phyloP scores from a whole-genome alignment of 148 eudicot genomes.

The Nepenthes mirabilis region DNA sequence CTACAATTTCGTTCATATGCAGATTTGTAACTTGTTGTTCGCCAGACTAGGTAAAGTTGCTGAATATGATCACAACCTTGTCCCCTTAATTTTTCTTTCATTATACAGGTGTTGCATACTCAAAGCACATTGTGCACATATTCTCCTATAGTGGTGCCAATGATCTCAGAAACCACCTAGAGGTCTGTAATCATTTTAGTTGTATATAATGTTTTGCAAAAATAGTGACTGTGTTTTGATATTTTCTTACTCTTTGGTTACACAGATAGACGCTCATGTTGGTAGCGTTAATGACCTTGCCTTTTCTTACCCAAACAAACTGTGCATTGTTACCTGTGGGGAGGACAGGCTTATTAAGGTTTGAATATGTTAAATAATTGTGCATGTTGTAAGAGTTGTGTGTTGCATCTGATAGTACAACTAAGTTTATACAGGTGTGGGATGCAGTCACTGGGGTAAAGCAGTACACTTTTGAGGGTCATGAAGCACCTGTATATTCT shows the following conservation, averaged over 20 bases:
- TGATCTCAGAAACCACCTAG: conserved; percentile 70
- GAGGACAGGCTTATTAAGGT: conserved; percentile 93
- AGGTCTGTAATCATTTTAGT: conserved; percentile 35
- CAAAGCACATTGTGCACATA: conserved; percentile 81
- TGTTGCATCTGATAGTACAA: conserved; percentile 3
- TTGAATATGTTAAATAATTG: conserved; percentile 2
- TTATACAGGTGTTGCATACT: conserved; percentile 79
- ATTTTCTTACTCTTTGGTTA: conserved; percentile 1
- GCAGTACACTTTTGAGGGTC: conserved; percentile 66
- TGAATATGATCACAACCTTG: conserved; percentile 3
- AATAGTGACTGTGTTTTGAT: background rate
- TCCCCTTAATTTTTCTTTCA: background rate
- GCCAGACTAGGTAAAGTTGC: background rate
- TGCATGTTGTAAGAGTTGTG: background rate
- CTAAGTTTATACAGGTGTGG: conserved; percentile 49
- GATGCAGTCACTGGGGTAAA: conserved; percentile 62
- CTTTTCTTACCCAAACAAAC: conserved; percentile 66
- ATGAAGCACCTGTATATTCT: conserved; percentile 79
- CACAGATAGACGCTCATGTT: conserved; percentile 85
- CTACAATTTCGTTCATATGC: background rate
- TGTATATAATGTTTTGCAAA: background rate
- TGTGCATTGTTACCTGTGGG: conserved; percentile 82
- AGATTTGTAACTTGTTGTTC: background rate
- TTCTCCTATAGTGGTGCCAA: conserved; percentile 54
- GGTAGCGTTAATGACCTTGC: conserved; percentile 94